These are phyloP conservation scores for Oldenlandia corymbosa DNA, from an alignment of 257 asterid species.

Conservation along the genomic window DNA sequence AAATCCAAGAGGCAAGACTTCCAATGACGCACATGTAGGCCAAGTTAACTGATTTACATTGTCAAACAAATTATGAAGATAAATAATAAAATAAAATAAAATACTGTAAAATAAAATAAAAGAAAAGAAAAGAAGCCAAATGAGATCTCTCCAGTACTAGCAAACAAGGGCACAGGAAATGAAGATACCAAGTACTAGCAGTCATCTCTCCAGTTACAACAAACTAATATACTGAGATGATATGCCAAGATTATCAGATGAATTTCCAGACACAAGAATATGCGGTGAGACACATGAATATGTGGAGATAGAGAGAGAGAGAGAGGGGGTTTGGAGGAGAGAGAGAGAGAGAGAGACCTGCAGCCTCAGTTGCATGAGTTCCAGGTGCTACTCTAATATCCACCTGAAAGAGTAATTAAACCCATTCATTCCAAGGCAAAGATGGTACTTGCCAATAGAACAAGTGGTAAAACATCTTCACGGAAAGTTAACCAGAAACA, in stretches of 20 bases:
- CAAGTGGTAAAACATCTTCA: neutral
- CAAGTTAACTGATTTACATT: neutral
- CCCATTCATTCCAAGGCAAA: constrained; percentile 11
- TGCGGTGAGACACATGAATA: neutral
- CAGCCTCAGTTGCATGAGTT: constrained; percentile 88
- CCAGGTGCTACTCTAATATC: constrained; percentile 96
- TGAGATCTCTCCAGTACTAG: too few species aligned
- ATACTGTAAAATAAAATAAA: too few species aligned
- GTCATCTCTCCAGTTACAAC: neutral
- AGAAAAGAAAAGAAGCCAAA: too few species aligned
- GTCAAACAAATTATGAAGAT: too few species aligned
- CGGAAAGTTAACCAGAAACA: neutral
- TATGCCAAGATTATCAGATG: neutral
- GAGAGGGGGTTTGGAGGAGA: constrained; percentile 25
- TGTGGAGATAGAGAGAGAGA: constrained; percentile 30
- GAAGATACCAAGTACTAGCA: neutral
- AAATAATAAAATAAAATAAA: too few species aligned
- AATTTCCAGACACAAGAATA: neutral
- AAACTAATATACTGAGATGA: neutral
- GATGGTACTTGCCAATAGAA: neutral
- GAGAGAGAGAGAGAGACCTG: constrained; percentile 56
- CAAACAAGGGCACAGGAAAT: neutral
- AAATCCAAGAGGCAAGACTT: neutral
- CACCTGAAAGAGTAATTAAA: constrained; percentile 41
- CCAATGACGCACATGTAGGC: neutral